Percentiles rank a stretch among this genome's conserved stretches.
These are phyloP conservation scores for Saccharomyces hybrid DNA, from an alignment of 1,139 yeast species.

Conservation along the genomic window DNA sequence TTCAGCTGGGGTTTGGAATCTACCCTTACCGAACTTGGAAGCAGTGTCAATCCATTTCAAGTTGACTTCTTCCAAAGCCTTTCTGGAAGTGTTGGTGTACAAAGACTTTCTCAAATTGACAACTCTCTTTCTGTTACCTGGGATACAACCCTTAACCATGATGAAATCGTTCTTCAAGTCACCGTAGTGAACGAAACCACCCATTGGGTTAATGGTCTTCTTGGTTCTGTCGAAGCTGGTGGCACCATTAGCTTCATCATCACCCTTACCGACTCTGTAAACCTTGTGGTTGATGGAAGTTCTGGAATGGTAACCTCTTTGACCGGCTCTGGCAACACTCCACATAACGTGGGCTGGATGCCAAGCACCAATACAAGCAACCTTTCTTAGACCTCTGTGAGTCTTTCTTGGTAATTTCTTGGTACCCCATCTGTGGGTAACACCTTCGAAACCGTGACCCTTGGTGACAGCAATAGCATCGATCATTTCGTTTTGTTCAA, in stretches of 20 bases:
- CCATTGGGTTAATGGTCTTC: constrained; percentile 99
- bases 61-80: constrained; percentile 92
- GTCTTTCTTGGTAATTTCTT: constrained; percentile 99
- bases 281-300: constrained; percentile 99
- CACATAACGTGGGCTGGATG: constrained; percentile 99
- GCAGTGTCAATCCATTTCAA: constrained; percentile 99
- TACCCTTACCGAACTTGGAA: constrained; percentile 99
- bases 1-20: constrained; percentile 99
- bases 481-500: constrained; percentile 97
- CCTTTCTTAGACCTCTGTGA: constrained; percentile 99
- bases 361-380: constrained; percentile 99
- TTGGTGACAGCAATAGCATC: constrained; percentile 99
- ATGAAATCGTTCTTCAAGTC: constrained; percentile 94
- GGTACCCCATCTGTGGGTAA: constrained; percentile 99
- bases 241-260: constrained; percentile 88
- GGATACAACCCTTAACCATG: constrained; percentile 96
- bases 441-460: constrained; percentile 99
- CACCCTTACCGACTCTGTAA: constrained; percentile 98
- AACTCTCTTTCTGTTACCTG: constrained; percentile 99
- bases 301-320: constrained; percentile 99
- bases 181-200: constrained; percentile 99
- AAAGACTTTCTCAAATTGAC: constrained; percentile 98
- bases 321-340: constrained; percentile 99
- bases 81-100: constrained; percentile 96
- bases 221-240: constrained; percentile 99